Evolutionary conservation across 2,329 filamentous ascomycete species (phyloP).

Genomic region (Colletotrichum sojae): DNA sequence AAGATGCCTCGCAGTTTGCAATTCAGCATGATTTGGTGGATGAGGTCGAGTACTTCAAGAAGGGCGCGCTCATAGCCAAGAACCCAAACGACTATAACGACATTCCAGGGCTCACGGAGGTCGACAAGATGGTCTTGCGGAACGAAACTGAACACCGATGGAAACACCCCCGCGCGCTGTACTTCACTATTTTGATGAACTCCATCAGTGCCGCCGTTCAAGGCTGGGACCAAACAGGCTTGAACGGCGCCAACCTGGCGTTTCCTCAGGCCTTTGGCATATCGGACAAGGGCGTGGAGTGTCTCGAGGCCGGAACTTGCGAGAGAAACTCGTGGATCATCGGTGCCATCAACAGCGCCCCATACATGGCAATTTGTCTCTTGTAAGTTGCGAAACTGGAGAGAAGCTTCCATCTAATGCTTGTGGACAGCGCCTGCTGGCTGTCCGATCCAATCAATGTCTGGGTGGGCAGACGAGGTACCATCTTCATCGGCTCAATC

Average conservation of each 20-base stretch:
- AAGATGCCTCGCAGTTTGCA: constrained; percentile 60
- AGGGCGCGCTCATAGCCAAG: constrained; percentile 67
- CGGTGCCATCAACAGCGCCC: constrained; percentile 70
- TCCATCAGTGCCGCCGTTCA: constrained; percentile 69
- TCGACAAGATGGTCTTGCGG: constrained; percentile 57
- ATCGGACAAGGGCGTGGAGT: constrained; percentile 53
- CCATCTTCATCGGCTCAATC: constrained; percentile 74
- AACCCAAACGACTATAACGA: constrained; percentile 62
- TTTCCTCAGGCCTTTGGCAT: constrained; percentile 64
- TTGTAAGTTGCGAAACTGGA: constrained; percentile 7
- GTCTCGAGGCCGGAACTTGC: constrained; percentile 52
- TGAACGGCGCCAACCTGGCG: constrained; percentile 64
- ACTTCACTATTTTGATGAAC: constrained; percentile 65
- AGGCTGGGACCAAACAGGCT: constrained; percentile 63
- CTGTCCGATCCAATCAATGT: constrained; percentile 74
- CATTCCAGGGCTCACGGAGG: constrained; percentile 60
- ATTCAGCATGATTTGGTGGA: constrained; percentile 54
- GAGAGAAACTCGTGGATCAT: constrained; percentile 70
- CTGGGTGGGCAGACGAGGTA: constrained; percentile 70
- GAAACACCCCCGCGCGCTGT: constrained; percentile 63
- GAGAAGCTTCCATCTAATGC: too few relatives aligned
- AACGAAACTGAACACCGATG: constrained; percentile 64
- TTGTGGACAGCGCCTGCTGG: constrained; percentile 59
- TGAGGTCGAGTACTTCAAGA: constrained; percentile 55
- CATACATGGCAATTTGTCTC: constrained; percentile 52